Percentiles rank a stretch among this genome's conserved stretches.
phyloP scores from a whole-genome alignment of 495 filamentous ascomycete species.

The Aspergillus nanangensis region DNA sequence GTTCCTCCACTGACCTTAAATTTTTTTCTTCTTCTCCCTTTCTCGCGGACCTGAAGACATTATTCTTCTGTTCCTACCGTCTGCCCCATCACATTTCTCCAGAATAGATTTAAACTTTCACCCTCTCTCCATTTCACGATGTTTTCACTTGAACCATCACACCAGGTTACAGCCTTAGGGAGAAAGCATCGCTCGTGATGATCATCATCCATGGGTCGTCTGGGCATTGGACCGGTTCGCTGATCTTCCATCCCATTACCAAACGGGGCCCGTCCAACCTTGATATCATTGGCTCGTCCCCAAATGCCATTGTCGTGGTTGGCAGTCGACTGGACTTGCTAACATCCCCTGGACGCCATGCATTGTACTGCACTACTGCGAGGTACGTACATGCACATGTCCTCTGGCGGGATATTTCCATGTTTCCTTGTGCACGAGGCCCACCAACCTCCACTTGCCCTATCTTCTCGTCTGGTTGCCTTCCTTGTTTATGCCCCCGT shows the following conservation, averaged over 20 bases:
- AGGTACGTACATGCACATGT: neutral
- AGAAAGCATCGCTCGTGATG: conserved; percentile 12
- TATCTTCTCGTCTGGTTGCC: neutral
- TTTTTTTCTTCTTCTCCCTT: too few relatives aligned
- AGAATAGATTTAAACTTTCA: neutral
- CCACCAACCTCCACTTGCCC: conserved; percentile 1
- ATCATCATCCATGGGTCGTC: conserved; percentile 18
- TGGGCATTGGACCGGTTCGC: conserved; percentile 2
- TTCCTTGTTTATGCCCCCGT: conserved; percentile 1
- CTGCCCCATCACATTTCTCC: neutral
- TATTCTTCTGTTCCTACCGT: neutral
- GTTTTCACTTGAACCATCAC: conserved; percentile 1
- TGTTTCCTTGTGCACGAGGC: neutral
- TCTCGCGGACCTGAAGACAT: too few relatives aligned
- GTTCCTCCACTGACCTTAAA: too few relatives aligned
- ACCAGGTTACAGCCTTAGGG: conserved; percentile 2
- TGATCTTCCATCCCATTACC: conserved; percentile 4
- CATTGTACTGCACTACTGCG: neutral
- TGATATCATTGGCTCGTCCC: neutral
- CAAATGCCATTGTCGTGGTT: neutral
- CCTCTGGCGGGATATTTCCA: neutral
- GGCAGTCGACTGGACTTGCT: neutral
- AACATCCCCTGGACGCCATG: conserved; percentile 4
- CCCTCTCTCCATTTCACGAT: conserved; percentile 2
- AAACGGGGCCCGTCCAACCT: neutral